Base-by-base conservation (phyloP, 202 grass and related monocot genomes). In the Panicum hallii region DNA sequence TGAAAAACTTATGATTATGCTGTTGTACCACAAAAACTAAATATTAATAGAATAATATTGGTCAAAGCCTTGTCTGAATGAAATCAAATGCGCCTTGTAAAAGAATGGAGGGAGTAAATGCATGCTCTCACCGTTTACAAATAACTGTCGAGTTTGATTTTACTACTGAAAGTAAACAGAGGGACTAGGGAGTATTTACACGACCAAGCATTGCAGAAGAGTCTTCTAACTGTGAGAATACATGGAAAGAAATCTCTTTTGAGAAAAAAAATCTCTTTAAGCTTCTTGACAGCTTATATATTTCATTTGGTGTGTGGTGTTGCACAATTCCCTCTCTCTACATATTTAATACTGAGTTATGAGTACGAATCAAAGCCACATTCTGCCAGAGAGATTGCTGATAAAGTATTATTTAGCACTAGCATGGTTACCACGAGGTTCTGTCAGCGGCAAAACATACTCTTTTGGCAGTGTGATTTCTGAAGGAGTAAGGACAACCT, bases 381-480 rank as follows among this genome's bases (percentile, higher is more conserved):
- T 20, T 72, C 20, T 67, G 20, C 74, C 68, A 80, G 22, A 54
- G 1, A 70, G 30, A 83, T 40, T 44, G 60, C 63, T 32, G 0
- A 46, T 74, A 60, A 42, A 47, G 9, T 79, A 67, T 50, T 50
- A 43, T 54, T 70, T 57, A 50, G 17, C 46, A 87, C 3, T 23
- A 9, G 13, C 32, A 86, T 5, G 14, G 11, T 49, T 86, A 32
- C 1, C 1, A 58, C 43, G 26, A 45, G 52, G 22, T 28, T 44
- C 7, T 44, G 50, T 16, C 9, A 46, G 65, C 16, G 58, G 45
- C 66, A 52, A 55, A 68, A 22, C 48, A 67, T 42, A 40, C 22
- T 79, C 69, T 42, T 63, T 47, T 79, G 68, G 30, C 50, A 36
- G 72, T 89, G 30, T 30, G 16, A 75, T 55, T 81, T 67, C 5